A percentile compares a stretch with the other conserved stretches of the same genome.
phyloP scores from a whole-genome alignment of 1,139 yeast species.

The Blastobotrys buckinghamii region DNA sequence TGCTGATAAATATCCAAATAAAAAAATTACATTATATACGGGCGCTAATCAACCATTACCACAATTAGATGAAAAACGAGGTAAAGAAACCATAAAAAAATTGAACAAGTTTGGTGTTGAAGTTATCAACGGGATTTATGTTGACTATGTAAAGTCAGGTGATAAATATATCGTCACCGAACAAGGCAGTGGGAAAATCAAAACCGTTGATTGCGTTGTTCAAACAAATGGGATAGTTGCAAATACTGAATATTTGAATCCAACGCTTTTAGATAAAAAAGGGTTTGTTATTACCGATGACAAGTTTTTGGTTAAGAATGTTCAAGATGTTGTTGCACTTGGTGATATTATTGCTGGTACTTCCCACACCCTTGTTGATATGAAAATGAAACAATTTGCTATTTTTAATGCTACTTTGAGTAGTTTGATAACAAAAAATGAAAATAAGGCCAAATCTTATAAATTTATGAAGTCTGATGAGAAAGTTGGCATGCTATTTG shows the following conservation, averaged over 20 bases:
- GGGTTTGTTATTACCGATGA: slow-evolving; percentile 20
- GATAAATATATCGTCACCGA: slow-evolving; percentile 12
- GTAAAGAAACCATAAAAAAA: neutral
- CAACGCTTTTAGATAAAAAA: slow-evolving; percentile 15
- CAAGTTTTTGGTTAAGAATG: slow-evolving; percentile 22
- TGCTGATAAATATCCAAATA: slow-evolving; percentile 18
- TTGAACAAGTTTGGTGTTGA: neutral
- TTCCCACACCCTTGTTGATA: slow-evolving; percentile 17
- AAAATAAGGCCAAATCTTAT: neutral
- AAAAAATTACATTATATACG: slow-evolving; percentile 23
- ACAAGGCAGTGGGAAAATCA: neutral
- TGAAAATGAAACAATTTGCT: slow-evolving; percentile 14
- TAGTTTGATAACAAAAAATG: slow-evolving; percentile 17
- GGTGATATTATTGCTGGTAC: slow-evolving; percentile 24
- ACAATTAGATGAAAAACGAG: slow-evolving; percentile 11
- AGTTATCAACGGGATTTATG: neutral
- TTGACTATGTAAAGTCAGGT: slow-evolving; percentile 3
- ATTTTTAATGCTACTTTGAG: slow-evolving; percentile 17
- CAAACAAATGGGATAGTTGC: slow-evolving; percentile 22
- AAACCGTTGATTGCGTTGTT: slow-evolving; percentile 19
- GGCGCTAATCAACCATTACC: slow-evolving; percentile 21
- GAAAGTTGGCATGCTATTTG: slow-evolving; percentile 6
- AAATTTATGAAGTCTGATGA: slow-evolving; percentile 4
- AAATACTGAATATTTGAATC: slow-evolving; percentile 24
- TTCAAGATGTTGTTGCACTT: slow-evolving; percentile 21